Percentiles rank a stretch among this genome's conserved stretches.
Conservation (phyloP, 2,329 filamentous ascomycete species). For the Nakataea oryzae region DNA sequence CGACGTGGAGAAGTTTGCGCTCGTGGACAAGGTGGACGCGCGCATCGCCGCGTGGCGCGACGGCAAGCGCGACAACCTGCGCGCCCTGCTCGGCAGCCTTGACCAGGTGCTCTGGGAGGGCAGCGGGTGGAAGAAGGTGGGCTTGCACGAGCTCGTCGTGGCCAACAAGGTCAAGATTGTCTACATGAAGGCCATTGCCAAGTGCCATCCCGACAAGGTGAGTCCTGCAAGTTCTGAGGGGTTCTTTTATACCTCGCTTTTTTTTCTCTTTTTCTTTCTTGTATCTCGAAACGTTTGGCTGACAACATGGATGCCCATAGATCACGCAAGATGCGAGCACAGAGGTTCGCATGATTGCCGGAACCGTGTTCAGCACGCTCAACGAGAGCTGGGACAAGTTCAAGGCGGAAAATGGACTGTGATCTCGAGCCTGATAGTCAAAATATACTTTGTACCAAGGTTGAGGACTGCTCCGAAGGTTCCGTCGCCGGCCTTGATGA, state of each 20-base stretch:
- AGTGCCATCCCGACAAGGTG: conserved; percentile 98
- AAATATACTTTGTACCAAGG: neutral
- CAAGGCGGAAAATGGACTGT: conserved; percentile 58
- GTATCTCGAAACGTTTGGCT: neutral
- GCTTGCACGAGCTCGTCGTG: conserved; percentile 85
- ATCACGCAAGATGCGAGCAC: conserved; percentile 54
- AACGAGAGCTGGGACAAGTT: conserved; percentile 69
- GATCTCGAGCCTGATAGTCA: conserved; percentile 1
- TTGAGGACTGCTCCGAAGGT: neutral
- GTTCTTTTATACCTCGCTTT: neutral
- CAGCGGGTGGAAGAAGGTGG: conserved; percentile 94
- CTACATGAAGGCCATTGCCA: conserved; percentile 99
- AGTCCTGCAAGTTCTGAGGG: conserved; percentile 22
- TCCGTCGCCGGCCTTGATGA: no score
- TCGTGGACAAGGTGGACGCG: conserved; percentile 77
- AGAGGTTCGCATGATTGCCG: conserved; percentile 56
- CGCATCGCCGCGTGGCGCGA: conserved; percentile 73
- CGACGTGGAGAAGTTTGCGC: conserved; percentile 86
- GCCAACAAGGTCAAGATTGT: conserved; percentile 92
- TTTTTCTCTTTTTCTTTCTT: neutral
- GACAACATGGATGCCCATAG: conserved; percentile 23
- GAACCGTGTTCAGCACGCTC: conserved; percentile 54
- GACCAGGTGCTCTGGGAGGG: conserved; percentile 86
- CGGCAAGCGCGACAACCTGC: conserved; percentile 85
- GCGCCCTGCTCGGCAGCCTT: conserved; percentile 76